Evolutionary conservation across 192 early-diverging fungal species (phyloP).

Genomic region (Backusella tuberculispora): DNA sequence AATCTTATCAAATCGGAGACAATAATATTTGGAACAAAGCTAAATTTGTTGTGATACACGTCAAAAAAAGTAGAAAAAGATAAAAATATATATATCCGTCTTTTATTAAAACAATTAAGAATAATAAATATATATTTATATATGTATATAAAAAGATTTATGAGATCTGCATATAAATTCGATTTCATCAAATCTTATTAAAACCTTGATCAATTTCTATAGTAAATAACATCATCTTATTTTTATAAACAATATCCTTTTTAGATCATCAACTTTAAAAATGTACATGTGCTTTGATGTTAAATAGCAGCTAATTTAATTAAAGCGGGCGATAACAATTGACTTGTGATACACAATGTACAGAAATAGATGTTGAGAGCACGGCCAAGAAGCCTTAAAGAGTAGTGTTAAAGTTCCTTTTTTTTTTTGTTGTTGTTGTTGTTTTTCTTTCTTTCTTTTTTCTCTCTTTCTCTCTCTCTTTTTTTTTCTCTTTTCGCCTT

Average conservation of each 20-base stretch:
- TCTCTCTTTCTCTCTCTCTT: background rate
- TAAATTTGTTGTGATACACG: no score
- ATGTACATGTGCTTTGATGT: background rate
- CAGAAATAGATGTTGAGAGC: conserved; percentile 3
- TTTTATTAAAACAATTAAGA: no score
- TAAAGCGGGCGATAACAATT: conserved; percentile 4
- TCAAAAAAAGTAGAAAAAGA: no score
- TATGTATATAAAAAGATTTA: no score
- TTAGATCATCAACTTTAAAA: background rate
- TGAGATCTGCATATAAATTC: no score
- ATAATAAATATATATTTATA: no score
- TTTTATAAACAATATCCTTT: background rate
- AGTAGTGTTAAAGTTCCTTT: conserved; percentile 12
- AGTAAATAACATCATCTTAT: background rate
- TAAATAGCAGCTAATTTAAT: conserved; percentile 14
- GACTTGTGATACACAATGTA: conserved; percentile 12
- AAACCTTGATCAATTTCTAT: no score
- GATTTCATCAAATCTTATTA: no score
- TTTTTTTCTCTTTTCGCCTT: no score
- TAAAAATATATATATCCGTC: no score
- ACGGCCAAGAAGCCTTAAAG: conserved; percentile 5
- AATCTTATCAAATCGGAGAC: no score
- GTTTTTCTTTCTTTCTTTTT: background rate
- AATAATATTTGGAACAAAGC: no score
- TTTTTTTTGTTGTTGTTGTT: background rate